These are phyloP conservation scores for Tetrapisispora namnaoensis DNA, from an alignment of 805 yeast genomes.

Conservation along the genomic window DNA sequence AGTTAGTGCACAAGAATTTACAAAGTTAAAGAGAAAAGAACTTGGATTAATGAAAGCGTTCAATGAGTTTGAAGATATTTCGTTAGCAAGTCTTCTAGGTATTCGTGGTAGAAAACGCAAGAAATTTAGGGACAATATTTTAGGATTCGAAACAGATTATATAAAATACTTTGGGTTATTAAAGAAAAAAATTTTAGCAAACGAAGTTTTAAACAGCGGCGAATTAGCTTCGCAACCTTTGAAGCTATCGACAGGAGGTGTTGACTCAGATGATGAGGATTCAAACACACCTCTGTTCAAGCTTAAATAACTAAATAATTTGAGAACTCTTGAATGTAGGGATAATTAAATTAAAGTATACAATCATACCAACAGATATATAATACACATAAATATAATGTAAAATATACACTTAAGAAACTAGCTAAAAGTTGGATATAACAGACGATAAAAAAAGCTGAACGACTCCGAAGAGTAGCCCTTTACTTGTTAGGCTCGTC, in stretches of 20 bases:
- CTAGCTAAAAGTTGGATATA: too few species aligned
- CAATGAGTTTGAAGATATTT: constrained; percentile 28
- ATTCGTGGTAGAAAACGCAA: constrained; percentile 29
- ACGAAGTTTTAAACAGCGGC: not conserved
- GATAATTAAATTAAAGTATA: not conserved
- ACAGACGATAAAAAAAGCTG: too few species aligned
- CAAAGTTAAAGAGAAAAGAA: constrained; percentile 19
- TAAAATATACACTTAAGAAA: too few species aligned
- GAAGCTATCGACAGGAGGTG: not conserved
- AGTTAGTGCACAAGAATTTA: constrained; percentile 14
- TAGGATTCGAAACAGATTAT: constrained; percentile 29
- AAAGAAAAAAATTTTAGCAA: constrained; percentile 13
- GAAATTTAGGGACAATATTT: constrained; percentile 23
- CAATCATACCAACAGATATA: not conserved
- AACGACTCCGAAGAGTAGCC: not conserved
- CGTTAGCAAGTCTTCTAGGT: constrained; percentile 30
- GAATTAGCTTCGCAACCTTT: too few species aligned
- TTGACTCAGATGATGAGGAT: not conserved
- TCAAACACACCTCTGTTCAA: not conserved
- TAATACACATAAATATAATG: not conserved
- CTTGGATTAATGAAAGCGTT: constrained; percentile 27
- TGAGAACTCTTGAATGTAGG: not conserved
- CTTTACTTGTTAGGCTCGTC: constrained; percentile 15
- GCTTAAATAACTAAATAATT: not conserved
- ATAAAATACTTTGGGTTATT: constrained; percentile 17